Conservation (phyloP, 2,329 filamentous ascomycete species). For the Colletotrichum brevisporum region DNA sequence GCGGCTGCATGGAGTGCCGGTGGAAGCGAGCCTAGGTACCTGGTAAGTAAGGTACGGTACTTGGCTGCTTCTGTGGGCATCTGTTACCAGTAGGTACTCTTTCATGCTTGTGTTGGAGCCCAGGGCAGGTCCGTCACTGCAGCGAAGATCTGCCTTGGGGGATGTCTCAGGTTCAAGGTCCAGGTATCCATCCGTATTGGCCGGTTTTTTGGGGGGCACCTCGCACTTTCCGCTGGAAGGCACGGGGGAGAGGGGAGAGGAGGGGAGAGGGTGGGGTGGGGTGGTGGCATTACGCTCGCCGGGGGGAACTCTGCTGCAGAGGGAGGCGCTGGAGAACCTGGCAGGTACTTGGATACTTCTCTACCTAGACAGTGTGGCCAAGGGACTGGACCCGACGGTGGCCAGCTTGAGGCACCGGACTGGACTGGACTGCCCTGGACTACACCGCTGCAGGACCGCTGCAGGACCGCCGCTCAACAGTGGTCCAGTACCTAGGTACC, state of each 20-base stretch:
- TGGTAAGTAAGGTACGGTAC: slow-evolving; percentile 1
- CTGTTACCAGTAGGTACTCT: no score
- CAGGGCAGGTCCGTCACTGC: background rate
- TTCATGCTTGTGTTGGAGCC: background rate
- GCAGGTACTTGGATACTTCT: no score
- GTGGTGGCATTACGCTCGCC: slow-evolving; percentile 30
- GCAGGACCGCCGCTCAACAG: slow-evolving; percentile 13
- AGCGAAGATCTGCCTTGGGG: slow-evolving; percentile 27
- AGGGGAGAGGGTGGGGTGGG: slow-evolving; percentile 27
- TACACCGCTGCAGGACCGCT: slow-evolving; percentile 15
- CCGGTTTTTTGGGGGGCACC: slow-evolving; percentile 4
- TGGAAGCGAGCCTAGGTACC: background rate
- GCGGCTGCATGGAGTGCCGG: background rate
- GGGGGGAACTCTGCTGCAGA: slow-evolving; percentile 13
- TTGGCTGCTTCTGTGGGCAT: background rate
- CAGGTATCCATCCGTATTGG: slow-evolving; percentile 20
- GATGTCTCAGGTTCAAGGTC: slow-evolving; percentile 34
- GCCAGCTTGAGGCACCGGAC: no score
- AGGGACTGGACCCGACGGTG: slow-evolving; percentile 15
- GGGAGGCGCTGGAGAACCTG: slow-evolving; percentile 6
- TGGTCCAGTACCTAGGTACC: no score
- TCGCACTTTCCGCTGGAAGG: background rate
- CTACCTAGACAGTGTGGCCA: background rate
- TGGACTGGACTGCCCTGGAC: slow-evolving; percentile 17
- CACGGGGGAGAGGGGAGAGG: background rate